These are phyloP conservation scores for Tremella fuciformis DNA, from an alignment of 768 basidiomycete genomes.

Conservation along the genomic window DNA sequence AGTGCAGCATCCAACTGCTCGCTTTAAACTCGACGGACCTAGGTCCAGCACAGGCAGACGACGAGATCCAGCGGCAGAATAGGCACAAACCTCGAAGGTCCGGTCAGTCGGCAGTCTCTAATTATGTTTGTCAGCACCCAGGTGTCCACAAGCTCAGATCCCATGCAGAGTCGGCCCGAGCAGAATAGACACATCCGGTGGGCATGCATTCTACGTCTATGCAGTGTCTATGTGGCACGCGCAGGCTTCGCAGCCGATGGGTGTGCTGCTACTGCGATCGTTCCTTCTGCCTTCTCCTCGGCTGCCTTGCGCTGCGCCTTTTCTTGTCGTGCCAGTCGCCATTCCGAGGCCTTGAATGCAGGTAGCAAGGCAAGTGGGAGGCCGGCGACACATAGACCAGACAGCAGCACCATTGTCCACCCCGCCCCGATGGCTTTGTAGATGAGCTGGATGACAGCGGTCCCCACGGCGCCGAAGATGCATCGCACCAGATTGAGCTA, in stretches of 20 bases:
- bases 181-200: too few relatives aligned
- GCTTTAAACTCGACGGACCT: too few relatives aligned
- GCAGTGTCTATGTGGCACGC: background rate
- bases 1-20: too few relatives aligned
- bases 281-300: background rate
- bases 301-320: background rate
- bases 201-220: too few relatives aligned
- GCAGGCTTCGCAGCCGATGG: background rate
- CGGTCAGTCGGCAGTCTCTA: too few relatives aligned
- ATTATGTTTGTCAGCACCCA: too few relatives aligned
- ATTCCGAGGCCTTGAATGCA: conserved; percentile 26
- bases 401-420: conserved; percentile 47
- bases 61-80: too few relatives aligned
- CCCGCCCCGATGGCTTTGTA: conserved; percentile 39
- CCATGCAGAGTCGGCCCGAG: too few relatives aligned
- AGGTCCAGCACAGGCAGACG: too few relatives aligned
- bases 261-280: background rate
- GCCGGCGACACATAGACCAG: conserved; percentile 31
- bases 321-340: conserved; percentile 21
- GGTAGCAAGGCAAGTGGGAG: conserved; percentile 38
- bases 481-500: conserved; percentile 51
- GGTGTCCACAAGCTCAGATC: too few relatives aligned
- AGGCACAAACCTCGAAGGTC: too few relatives aligned
- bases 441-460: conserved; percentile 39
- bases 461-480: conserved; percentile 44